These are phyloP conservation scores for Hypoxylon sp. DNA, from an alignment of 2,329 filamentous ascomycete genomes.

Conservation along the genomic window DNA sequence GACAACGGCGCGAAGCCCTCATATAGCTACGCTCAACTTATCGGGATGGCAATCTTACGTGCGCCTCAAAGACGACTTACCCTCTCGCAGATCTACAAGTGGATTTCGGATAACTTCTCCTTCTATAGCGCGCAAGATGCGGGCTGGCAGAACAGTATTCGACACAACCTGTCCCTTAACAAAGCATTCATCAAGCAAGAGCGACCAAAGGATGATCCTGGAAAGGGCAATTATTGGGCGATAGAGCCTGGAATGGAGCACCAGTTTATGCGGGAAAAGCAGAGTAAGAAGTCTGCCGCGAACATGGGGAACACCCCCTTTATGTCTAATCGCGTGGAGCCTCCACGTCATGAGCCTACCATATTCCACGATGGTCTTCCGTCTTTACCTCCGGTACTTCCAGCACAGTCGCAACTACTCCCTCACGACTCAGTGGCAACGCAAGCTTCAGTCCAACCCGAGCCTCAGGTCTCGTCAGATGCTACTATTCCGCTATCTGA, in stretches of 20 bases:
- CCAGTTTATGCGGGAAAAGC: constrained; percentile 91
- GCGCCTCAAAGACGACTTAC: constrained; percentile 87
- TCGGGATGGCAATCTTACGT: constrained; percentile 95
- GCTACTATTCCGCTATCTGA: constrained; percentile 83
- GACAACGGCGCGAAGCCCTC: constrained; percentile 92
- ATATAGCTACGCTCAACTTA: constrained; percentile 94
- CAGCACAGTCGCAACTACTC: constrained; percentile 50
- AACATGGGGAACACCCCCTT: constrained; percentile 71
- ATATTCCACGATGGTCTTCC: constrained; percentile 61
- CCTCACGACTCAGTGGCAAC: constrained; percentile 59
- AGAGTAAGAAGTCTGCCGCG: constrained; percentile 70
- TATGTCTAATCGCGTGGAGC: constrained; percentile 70
- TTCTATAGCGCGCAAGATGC: constrained; percentile 89
- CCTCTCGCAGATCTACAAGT: constrained; percentile 96
- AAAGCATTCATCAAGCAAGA: constrained; percentile 98
- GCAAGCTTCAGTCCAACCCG: constrained; percentile 55
- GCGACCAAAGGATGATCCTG: constrained; percentile 94
- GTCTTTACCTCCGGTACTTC: constrained; percentile 61
- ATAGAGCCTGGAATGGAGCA: constrained; percentile 92
- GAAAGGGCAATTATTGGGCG: constrained; percentile 97
- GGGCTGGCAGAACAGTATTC: constrained; percentile 99
- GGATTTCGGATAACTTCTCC: constrained; percentile 95
- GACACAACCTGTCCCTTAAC: constrained; percentile 96
- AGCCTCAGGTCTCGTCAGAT: constrained; percentile 78
- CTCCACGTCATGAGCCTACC: constrained; percentile 60